These are phyloP conservation scores for Penicillium dipodomyicola DNA, from an alignment of 495 filamentous ascomycete genomes.

Conservation along the genomic window DNA sequence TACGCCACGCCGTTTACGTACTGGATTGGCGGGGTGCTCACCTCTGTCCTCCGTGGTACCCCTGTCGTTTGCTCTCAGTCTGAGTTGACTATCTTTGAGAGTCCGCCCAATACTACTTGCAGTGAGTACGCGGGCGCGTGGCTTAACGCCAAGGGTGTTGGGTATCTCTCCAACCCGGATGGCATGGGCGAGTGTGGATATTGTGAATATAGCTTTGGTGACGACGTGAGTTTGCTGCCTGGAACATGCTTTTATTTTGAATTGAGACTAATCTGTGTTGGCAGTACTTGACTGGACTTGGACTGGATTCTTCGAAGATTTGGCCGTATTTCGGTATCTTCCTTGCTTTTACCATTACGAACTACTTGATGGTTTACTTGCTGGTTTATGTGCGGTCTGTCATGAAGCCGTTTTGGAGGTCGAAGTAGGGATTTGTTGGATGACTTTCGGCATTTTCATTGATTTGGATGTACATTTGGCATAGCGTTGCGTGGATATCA, in stretches of 20 bases:
- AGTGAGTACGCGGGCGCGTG: conserved; percentile 67
- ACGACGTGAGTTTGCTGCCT: conserved; percentile 44
- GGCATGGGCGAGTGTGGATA: conserved; percentile 49
- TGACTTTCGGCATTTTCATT: background rate
- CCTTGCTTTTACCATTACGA: conserved; percentile 63
- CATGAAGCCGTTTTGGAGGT: conserved; percentile 39
- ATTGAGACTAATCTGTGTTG: conserved; percentile 12
- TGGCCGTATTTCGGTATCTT: conserved; percentile 77
- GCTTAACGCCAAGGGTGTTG: conserved; percentile 60
- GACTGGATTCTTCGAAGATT: conserved; percentile 57
- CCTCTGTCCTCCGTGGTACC: conserved; percentile 64
- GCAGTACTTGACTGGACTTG: conserved; percentile 62
- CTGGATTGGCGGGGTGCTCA: conserved; percentile 74
- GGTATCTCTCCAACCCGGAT: conserved; percentile 57
- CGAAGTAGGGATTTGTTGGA: conserved; percentile 43
- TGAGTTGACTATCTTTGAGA: conserved; percentile 63
- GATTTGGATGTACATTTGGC: conserved; percentile 10
- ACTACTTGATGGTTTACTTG: conserved; percentile 67
- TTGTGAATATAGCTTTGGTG: conserved; percentile 57
- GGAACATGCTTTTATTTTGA: background rate
- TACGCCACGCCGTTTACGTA: conserved; percentile 81
- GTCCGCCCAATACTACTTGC: conserved; percentile 62
- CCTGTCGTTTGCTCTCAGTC: conserved; percentile 54
- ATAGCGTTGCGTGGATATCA: conserved; percentile 12
- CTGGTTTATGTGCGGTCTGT: conserved; percentile 41